Base-by-base conservation (phyloP, 2,329 filamentous ascomycete species). In the Decorospora gaudefroyi region DNA sequence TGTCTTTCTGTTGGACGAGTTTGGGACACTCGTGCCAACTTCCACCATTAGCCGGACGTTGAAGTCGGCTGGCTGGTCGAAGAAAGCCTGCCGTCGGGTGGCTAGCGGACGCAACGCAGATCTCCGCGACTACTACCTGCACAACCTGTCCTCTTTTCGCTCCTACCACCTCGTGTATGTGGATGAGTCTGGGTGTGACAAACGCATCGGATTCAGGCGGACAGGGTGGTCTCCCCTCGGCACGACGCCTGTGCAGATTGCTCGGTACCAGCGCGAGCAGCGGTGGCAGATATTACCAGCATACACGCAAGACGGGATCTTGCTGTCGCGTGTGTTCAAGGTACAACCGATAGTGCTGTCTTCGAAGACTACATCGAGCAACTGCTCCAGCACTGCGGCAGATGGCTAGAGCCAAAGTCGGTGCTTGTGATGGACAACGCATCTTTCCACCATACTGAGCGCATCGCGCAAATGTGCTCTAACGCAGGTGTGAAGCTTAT, bases 111-210 rank as follows among this genome's bases (percentile, higher is more conserved):
- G 48, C 21, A 67, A 68, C 59, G 30, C 55, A 13, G 56, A 70
- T 37, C 52, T 73, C 40, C 56, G 62, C 49, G 65, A 70, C 40
- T 54, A 57, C 22, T 71, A 72, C 42, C 55, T 67, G 13, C 44
- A 70, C 43, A 61, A 64, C 5, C 29, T 71, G 7, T 69, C 63
- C 2, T 46, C 53, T 0, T 69, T 67, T 37, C 44, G 45, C 7
- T 67, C 61, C 1, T 67, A 69, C 45, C 57, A 72, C 12, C 49
- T 69, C 11, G 59, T 73, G 6, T 72, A 57, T 39, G 55, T 72
- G 7, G 64, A 73, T 47, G 59, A 74, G 50, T 72, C 70, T 40
- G 64, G 68, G 3, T 72, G 58, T 49, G 63, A 74, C 43, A 72
- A 66, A 50, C 53, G 56, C 13, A 53, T 61, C 46, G 62, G 67